A percentile compares a stretch with the other conserved stretches of the same genome.
Evolutionary conservation across 768 basidiomycete genomes (phyloP).

Genomic region (Gloeopeniophorella convolvens): DNA sequence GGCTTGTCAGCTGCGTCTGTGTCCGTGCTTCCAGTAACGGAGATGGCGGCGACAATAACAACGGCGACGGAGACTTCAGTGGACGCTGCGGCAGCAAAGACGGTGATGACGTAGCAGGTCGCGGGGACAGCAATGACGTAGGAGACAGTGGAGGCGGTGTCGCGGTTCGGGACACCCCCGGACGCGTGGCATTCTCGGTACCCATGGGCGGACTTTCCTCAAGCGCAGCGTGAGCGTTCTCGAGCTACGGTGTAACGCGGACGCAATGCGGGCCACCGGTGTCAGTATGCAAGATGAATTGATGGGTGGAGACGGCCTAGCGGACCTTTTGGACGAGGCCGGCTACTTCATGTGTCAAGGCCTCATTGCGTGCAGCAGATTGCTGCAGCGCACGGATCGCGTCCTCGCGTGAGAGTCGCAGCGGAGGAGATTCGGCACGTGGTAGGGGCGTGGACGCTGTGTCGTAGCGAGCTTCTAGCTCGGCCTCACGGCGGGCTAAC

Average conservation of each 20-base stretch:
- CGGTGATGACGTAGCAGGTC: not conserved
- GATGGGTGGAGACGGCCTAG: not conserved
- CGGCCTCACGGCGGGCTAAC: conserved; percentile 50
- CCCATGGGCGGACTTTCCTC: not conserved
- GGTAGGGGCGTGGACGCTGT: not conserved
- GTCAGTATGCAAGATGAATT: not conserved
- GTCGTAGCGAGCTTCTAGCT: conserved; percentile 34
- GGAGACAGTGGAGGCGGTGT: too few species aligned
- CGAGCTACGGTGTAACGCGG: conserved; percentile 1
- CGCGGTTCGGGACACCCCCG: too few species aligned
- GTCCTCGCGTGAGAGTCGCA: conserved; percentile 15
- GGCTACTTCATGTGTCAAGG: conserved; percentile 12
- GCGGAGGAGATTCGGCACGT: not conserved
- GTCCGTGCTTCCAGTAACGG: too few species aligned
- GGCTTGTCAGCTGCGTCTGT: too few species aligned
- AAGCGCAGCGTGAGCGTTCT: conserved; percentile 7
- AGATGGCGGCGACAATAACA: not conserved
- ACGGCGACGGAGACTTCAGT: not conserved
- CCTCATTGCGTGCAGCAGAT: conserved; percentile 14
- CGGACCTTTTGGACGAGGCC: conserved; percentile 13
- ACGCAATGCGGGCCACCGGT: not conserved
- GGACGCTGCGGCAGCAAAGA: not conserved
- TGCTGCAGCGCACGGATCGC: conserved; percentile 18
- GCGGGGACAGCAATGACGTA: not conserved
- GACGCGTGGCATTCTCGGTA: too few species aligned